A percentile compares a stretch with the other conserved stretches of the same genome.
Evolutionary conservation across 2,329 filamentous ascomycete genomes (phyloP).

Genomic region (Aureobasidium mangrovei): DNA sequence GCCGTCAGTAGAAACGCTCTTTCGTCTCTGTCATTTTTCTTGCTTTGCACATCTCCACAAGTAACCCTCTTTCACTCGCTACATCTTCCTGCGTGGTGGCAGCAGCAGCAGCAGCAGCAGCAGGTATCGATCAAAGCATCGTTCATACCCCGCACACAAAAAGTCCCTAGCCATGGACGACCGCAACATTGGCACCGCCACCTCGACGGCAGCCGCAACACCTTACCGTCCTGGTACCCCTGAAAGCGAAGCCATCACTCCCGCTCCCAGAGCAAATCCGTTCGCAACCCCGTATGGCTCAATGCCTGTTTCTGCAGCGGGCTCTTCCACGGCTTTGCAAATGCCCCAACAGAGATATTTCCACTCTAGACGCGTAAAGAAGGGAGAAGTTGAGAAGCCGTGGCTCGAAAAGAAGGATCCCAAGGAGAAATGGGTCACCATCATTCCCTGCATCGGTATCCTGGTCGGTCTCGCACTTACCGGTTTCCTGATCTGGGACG

Average conservation of each 20-base stretch:
- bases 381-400: constrained; percentile 65
- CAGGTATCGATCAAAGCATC: background rate
- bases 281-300: constrained; percentile 36
- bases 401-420: constrained; percentile 67
- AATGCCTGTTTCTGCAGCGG: constrained; percentile 35
- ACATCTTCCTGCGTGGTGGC: background rate
- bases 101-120: background rate
- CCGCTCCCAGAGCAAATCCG: constrained; percentile 21
- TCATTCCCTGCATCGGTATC: constrained; percentile 66
- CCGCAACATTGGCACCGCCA: constrained; percentile 21
- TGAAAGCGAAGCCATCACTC: constrained; percentile 28
- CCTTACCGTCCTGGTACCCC: constrained; percentile 31
- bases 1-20: constrained; percentile 1
- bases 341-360: constrained; percentile 47
- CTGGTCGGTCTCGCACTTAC: constrained; percentile 58
- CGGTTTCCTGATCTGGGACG: constrained; percentile 67
- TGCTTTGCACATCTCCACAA: background rate
- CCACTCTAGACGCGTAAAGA: constrained; percentile 62
- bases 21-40: constrained; percentile 4
- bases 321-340: constrained; percentile 33
- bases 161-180: constrained; percentile 20
- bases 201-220: constrained; percentile 27
- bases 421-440: constrained; percentile 79
- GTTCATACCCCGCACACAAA: background rate
- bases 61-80: constrained; percentile 1